phyloP scores from a whole-genome alignment of 345 rosid species.

The Corchorus capsularis region DNA sequence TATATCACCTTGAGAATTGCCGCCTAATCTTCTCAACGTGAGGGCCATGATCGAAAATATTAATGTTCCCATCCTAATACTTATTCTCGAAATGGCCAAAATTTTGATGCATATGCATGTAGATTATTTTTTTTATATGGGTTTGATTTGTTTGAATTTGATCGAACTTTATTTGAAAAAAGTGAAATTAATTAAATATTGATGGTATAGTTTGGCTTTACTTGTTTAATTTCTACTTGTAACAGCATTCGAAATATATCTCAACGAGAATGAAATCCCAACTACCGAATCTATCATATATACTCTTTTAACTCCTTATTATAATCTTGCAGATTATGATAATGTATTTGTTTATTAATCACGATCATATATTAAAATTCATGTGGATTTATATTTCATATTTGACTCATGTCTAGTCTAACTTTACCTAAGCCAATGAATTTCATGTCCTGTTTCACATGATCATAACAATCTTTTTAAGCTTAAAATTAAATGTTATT shows the following conservation, averaged over 20 bases:
- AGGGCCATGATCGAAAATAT: slow-evolving; percentile 11
- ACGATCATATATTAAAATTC: background rate
- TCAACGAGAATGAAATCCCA: slow-evolving; percentile 26
- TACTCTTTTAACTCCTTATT: background rate
- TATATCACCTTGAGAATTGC: slow-evolving; percentile 2
- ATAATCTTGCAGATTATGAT: background rate
- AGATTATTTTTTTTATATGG: background rate
- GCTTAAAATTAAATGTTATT: too few species aligned
- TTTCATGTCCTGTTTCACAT: too few species aligned
- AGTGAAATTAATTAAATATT: background rate
- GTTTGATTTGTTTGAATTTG: background rate
- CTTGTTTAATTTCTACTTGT: background rate
- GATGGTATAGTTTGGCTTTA: background rate
- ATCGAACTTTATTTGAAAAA: background rate
- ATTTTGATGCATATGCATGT: too few species aligned
- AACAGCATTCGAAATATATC: background rate
- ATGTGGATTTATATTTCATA: background rate
- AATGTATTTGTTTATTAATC: background rate
- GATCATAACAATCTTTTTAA: too few species aligned
- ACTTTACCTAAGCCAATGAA: background rate
- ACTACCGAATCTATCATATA: slow-evolving; percentile 22
- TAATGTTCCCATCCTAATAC: background rate
- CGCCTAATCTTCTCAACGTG: background rate
- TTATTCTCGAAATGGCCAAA: background rate
- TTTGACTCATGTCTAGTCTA: background rate